Percentiles rank a stretch among this genome's conserved stretches.
These are phyloP conservation scores for Rusavskia elegans DNA, from an alignment of 495 filamentous ascomycete genomes.

Conservation along the genomic window DNA sequence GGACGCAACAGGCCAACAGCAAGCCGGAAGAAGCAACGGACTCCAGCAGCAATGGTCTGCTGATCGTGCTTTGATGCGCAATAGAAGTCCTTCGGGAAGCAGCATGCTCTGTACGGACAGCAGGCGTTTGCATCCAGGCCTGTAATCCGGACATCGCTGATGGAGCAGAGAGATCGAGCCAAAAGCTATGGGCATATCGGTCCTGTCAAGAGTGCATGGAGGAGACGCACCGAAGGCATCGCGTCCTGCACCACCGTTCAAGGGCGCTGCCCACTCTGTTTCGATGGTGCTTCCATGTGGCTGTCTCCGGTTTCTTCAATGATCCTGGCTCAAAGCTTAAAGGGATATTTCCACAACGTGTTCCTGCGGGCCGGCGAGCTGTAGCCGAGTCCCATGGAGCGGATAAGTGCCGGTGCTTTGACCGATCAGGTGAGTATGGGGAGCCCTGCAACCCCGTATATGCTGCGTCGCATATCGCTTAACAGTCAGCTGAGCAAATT, in stretches of 20 bases:
- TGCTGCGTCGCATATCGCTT: constrained; percentile 12
- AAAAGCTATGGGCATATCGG: background rate
- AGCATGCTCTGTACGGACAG: no score
- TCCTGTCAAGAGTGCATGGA: background rate
- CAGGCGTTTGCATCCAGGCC: no score
- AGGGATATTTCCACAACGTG: background rate
- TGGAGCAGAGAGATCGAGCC: background rate
- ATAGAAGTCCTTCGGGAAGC: no score
- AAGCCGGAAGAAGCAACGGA: background rate
- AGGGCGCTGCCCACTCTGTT: background rate
- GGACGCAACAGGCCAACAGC: no score
- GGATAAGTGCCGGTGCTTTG: constrained; percentile 1
- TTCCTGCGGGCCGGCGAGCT: background rate
- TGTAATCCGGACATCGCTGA: background rate
- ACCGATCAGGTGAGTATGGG: background rate
- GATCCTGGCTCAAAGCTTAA: background rate
- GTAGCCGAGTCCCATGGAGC: background rate
- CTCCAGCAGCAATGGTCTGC: background rate
- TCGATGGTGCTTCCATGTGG: background rate
- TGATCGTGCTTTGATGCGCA: background rate
- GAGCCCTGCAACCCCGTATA: background rate
- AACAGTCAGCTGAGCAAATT: background rate
- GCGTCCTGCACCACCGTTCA: background rate
- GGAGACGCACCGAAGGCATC: background rate
- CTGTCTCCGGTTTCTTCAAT: background rate